Conservation (phyloP, 2,329 filamentous ascomycete genomes). For the Trichoderma asperellum region DNA sequence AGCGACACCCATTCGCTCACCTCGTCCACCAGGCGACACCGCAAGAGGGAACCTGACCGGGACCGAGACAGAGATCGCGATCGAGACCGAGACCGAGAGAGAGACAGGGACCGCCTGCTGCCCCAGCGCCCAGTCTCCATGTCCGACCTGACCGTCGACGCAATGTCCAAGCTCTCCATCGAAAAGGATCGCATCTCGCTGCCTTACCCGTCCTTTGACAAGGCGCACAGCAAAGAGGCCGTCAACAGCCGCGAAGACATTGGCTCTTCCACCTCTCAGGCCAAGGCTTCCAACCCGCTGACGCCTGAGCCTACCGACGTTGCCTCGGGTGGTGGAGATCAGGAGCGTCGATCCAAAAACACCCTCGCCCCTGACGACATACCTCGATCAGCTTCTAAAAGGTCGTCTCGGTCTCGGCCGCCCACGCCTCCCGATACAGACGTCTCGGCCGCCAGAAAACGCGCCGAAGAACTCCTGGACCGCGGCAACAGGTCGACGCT, state of each 20-base stretch:
- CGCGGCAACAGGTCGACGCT: slow-evolving; percentile 42
- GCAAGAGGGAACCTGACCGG: slow-evolving; percentile 37
- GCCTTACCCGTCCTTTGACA: slow-evolving; percentile 84
- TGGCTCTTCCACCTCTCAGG: slow-evolving; percentile 37
- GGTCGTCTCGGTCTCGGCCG: slow-evolving; percentile 54
- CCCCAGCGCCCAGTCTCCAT: slow-evolving; percentile 42
- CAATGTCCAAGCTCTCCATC: slow-evolving; percentile 46
- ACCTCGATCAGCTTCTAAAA: slow-evolving; percentile 45
- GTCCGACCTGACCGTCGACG: slow-evolving; percentile 51
- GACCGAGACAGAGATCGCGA: slow-evolving; percentile 43
- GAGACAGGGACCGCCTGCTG: slow-evolving; percentile 43
- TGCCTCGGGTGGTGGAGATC: slow-evolving; percentile 57
- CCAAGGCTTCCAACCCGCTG: slow-evolving; percentile 44
- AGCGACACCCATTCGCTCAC: slow-evolving; percentile 49
- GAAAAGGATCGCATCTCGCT: slow-evolving; percentile 56
- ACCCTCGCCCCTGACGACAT: slow-evolving; percentile 42
- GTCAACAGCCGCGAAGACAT: slow-evolving; percentile 66
- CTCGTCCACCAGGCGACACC: slow-evolving; percentile 43
- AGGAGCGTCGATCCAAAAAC: slow-evolving; percentile 51
- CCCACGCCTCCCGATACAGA: slow-evolving; percentile 68
- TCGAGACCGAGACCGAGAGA: slow-evolving; percentile 42
- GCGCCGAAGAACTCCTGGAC: slow-evolving; percentile 39
- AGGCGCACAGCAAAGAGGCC: slow-evolving; percentile 87
- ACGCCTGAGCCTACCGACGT: slow-evolving; percentile 76
- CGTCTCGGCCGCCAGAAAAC: slow-evolving; percentile 50